Percentiles rank a stretch among this genome's conserved stretches.
Conservation (phyloP, 2,329 filamentous ascomycete species). For the Colletotrichum gigasporum region DNA sequence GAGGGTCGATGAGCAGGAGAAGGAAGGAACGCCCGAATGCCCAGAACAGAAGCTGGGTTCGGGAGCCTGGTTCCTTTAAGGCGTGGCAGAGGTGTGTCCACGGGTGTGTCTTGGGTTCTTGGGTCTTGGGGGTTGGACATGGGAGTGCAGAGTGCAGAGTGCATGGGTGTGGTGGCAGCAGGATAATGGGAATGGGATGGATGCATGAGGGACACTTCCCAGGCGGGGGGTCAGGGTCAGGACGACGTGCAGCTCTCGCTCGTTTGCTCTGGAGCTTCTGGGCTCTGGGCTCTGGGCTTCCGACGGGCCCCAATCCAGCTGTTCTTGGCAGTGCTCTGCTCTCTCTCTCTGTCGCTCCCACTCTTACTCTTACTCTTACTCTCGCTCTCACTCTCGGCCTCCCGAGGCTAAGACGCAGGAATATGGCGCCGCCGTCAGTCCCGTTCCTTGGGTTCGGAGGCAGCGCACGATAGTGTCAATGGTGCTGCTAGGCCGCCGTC, state of each 20-base stretch:
- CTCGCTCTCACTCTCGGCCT: no score
- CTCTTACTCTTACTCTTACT: no score
- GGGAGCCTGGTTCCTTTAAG: constrained; percentile 31
- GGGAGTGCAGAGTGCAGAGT: background rate
- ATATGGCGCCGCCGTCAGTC: constrained; percentile 10
- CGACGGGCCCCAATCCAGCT: background rate
- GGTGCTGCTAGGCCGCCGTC: constrained; percentile 11
- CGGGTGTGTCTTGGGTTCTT: constrained; percentile 25
- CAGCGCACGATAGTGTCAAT: constrained; percentile 8
- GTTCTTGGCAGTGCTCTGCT: constrained; percentile 18
- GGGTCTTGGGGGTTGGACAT: constrained; percentile 29
- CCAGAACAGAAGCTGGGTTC: constrained; percentile 25
- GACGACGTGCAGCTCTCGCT: constrained; percentile 21
- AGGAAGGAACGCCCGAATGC: constrained; percentile 5
- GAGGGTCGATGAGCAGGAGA: constrained; percentile 14
- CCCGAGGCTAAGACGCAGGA: no score
- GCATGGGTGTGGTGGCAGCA: constrained; percentile 9
- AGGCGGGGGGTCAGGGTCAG: constrained; percentile 10
- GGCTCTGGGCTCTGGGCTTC: constrained; percentile 8
- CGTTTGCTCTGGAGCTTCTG: constrained; percentile 24
- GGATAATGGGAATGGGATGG: constrained; percentile 20
- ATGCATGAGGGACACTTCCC: constrained; percentile 17
- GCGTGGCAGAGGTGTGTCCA: constrained; percentile 11
- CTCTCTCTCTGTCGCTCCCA: background rate
- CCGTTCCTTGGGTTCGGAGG: constrained; percentile 9